Evolutionary conservation across 2,329 filamentous ascomycete species (phyloP), one percentile per base, ranked within the genome.

Genomic region (Colletotrichum costaricense): DNA sequence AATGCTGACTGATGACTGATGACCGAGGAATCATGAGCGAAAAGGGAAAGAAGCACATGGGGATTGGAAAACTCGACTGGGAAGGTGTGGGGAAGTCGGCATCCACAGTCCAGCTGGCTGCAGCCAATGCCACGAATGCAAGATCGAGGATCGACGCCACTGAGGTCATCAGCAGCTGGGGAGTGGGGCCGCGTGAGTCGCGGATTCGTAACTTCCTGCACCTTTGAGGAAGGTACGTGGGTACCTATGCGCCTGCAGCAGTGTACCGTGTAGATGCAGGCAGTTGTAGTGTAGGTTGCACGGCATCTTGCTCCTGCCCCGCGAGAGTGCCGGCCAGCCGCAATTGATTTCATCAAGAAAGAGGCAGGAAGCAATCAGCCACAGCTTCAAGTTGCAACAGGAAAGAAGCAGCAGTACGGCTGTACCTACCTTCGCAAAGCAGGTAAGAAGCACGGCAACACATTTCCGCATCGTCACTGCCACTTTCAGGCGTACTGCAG

Each of bases 121-220:
- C 24, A 26, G 28, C 59, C 42, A 49, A 49, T 46, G 30, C 56
- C 16, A 63, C 52, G 69, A 19, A 42, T 42, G 16, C 38, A 42
- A 42, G 38, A 56, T 60, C 67, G 35, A n/a, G 33, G 60, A 73
- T 70, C 66, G 60, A 70, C 70, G 70, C 70, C 70, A 33, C 70
- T 73, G 70, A 73, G 60, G 70, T 73, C 70, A 73, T 73, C 66
- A 58, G 35, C 22, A 60, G 67, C 33, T 35, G 9, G 2, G 28
- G 28, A 22, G 60, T 65, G 70, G 70, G 35, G 22, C 22, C 12
- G 19, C 26, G 55, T 65, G 70, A 73, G 70, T 70, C 60, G 70
- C 26, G 60, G 60, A 57, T 62, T 57, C 67, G 46, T 70, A 65
- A 70, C 60, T 26, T 33, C 8, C 59, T 46, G 42, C 63, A 42